These are phyloP conservation scores for Backusella sp. DNA, from an alignment of 192 early-diverging fungal species.

Conservation along the genomic window DNA sequence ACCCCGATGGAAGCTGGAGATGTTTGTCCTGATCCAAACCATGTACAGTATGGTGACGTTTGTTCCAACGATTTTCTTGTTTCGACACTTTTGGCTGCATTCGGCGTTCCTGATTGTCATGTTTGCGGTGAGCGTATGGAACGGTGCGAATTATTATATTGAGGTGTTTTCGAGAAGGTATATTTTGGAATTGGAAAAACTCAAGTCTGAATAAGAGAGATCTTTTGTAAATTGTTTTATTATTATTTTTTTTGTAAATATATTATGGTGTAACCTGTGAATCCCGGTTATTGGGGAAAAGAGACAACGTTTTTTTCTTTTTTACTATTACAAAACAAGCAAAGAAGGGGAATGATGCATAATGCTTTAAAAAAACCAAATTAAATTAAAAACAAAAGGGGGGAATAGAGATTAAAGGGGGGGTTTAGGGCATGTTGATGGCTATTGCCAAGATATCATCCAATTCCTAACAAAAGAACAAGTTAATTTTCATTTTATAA, in stretches of 20 bases:
- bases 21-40: constrained; percentile 60
- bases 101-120: constrained; percentile 48
- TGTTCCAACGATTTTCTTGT: constrained; percentile 48
- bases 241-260: no score
- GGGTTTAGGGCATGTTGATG: background rate
- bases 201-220: background rate
- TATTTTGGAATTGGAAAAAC: constrained; percentile 23
- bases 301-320: no score
- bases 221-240: background rate
- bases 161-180: constrained; percentile 65
- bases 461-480: background rate
- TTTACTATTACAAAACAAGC: no score
- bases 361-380: background rate
- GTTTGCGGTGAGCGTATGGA: constrained; percentile 57
- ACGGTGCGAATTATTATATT: constrained; percentile 67
- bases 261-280: no score
- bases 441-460: constrained; percentile 5
- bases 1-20: constrained; percentile 47
- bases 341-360: no score
- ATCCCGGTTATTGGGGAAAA: no score
- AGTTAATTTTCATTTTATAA: no score
- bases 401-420: background rate
- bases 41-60: constrained; percentile 50
- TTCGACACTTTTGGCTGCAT: constrained; percentile 51
- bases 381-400: background rate